Evolutionary conservation across 257 asterid genomes (phyloP), one percentile per base, ranked within the genome.

Genomic region (Scutellaria baicalensis): DNA sequence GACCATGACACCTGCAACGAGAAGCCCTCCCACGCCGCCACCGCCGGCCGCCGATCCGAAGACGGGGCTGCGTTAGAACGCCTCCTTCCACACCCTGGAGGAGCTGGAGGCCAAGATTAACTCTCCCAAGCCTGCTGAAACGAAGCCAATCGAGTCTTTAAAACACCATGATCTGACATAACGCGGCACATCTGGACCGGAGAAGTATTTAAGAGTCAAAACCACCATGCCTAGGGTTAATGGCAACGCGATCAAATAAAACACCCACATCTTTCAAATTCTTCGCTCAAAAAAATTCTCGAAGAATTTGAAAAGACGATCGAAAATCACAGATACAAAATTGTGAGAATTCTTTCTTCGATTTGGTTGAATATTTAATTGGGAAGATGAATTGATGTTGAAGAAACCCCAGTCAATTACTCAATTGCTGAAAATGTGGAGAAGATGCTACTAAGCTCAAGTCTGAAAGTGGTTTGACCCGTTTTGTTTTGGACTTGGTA

Each of bases 211-310:
- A 4, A 94, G 82, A 43, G 99, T 91, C 69, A 88, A 83, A 31
- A 86, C 56, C 35, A 89, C 97, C 97, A 94, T 87, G 36, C 97
- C 93, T 65, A 94, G 84, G 84, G 97, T 89, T 80, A 94, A 71
- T 54, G 96, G 97, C 82, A 94, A 84, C 78, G 97, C 91, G 92
- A 94, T 91, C 97, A 94, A 71, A 84, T 94, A 94, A 60, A 94
- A 94, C 42, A 94, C 95, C 99, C 99, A 94, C 99, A 93, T 93
- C 80, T 80, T 86, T 45, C 8, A 47, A 75, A 51, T 60, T 54
- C 52, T 49, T 71, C 62, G 27, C 60, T 61, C 20, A 44, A 20
- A 62, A 36, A 20, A 5, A 10, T n/a, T 5, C 6, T 12, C 7
- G 31, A 55, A 43, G 65, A 71, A 73, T 58, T 69, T 60, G 64